These are phyloP conservation scores for Debaryomyces tyrocola DNA, from an alignment of 805 yeast genomes.

Conservation along the genomic window DNA sequence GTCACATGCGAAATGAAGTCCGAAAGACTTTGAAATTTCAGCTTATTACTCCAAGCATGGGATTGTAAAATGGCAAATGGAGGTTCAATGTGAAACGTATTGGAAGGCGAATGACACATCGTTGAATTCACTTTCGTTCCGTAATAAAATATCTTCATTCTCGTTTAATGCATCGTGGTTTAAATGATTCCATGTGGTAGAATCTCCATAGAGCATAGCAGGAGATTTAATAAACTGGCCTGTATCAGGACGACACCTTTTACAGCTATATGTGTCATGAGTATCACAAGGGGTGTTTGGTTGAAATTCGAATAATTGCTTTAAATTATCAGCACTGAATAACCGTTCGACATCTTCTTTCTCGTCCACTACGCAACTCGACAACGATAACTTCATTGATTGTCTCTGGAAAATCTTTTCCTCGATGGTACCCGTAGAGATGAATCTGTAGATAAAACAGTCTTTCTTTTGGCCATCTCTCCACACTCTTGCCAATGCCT, in stretches of 20 bases:
- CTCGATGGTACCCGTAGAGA: constrained; percentile 92
- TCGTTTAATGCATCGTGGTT: constrained; percentile 56
- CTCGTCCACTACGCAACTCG: constrained; percentile 96
- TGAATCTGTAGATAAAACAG: constrained; percentile 91
- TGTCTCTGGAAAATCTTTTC: constrained; percentile 96
- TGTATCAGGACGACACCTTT: constrained; percentile 54
- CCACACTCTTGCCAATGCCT: constrained; percentile 97
- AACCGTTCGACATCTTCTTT: constrained; percentile 92
- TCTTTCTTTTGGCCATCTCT: constrained; percentile 98
- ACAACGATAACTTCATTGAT: constrained; percentile 86
- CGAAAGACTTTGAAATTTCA: not conserved
- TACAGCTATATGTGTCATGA: constrained; percentile 88
- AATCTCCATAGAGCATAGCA: constrained; percentile 95
- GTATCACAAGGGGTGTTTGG: constrained; percentile 78
- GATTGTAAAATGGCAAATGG: not conserved
- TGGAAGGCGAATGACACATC: constrained; percentile 89
- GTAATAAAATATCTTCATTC: constrained; percentile 76
- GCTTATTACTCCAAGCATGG: not conserved
- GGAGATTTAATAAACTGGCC: constrained; percentile 65
- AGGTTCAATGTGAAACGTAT: constrained; percentile 72
- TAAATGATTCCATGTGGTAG: constrained; percentile 96
- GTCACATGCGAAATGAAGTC: not conserved
- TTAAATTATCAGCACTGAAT: constrained; percentile 79
- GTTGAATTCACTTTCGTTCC: constrained; percentile 66
- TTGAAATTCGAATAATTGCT: constrained; percentile 71